Evolutionary conservation across 2,329 filamentous ascomycete species (phyloP), one percentile per base, ranked within the genome.

Genomic region (Aspergillus tanneri): DNA sequence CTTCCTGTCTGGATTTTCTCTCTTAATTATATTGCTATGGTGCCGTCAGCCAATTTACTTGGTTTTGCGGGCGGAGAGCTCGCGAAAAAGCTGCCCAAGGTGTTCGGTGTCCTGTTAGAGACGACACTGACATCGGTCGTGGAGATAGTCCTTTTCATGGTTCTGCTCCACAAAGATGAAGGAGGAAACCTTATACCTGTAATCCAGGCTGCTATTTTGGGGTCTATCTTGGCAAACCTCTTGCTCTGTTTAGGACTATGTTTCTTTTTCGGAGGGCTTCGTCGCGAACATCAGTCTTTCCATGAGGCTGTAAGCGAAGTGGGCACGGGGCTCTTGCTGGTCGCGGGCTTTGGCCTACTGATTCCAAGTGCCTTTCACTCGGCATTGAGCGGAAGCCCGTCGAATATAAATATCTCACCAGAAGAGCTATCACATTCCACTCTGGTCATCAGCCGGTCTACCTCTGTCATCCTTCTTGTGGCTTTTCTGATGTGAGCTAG

Each of bases 91-190:
- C 70, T 92, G 47, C 87, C 86, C 24, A 88, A 88, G 60, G 86
- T 89, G 7, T 69, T 84, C 40, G 68, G 69, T 18, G 61, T 71
- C 6, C 49, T 75, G 35, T 53, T 80, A 8, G 79, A 82, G 58
- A 80, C 76, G 1, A 76, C 76, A 0, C 68, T 90, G 43, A 87
- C 86, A 2, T 88, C 87, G 0, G 71, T 90, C 8, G 88, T 93
- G 43, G 89, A 95, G 64, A 85, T 95, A 47, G 81, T 95, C 38
- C 73, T 95, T 23, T 93, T 95, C 70, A 86, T 92, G 75, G 80
- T 91, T 2, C 72, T 95, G 36, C 76, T 93, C 38, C 70, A 72
- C 51, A 77, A 72, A 74, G 66, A 84, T 24, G 61, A 68, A 16
- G 59, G 66, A 9, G 72, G 72, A n/a, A 63, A 68, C 34, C 52